Evolutionary conservation across 2,329 filamentous ascomycete species (phyloP), one percentile per base, ranked within the genome.

Genomic region (Hymenotorrendiella dingleyae): DNA sequence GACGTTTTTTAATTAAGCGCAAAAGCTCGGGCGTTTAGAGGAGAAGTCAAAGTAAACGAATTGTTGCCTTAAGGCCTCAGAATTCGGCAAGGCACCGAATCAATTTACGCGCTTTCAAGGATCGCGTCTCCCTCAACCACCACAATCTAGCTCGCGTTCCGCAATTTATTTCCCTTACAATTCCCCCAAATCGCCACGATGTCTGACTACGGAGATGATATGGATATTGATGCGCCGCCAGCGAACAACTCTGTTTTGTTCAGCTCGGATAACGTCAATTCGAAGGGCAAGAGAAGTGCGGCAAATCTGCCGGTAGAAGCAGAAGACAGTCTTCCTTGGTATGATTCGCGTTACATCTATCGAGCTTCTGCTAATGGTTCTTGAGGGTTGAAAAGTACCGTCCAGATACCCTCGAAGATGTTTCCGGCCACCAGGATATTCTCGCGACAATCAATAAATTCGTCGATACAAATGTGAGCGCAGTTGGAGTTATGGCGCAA

Each of bases 401-500:
- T 40, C 93, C 93, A 14, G 82, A 82, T 48, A 88, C 86, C 2
- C 78, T 98, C 34, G 80, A 84, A 54, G 93, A 98, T 65, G 93
- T 98, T 45, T 94, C 89, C 3, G 93, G 93, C 16, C 93, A 98
- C 65, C 86, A 96, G 62, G 93, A 98, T 66, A 97, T 98, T 60
- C 80, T 98, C 51, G 82, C 90, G 4, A 98, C 93, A 2, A 94
- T 98, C 69, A 96, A 96, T 73, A 93, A 90, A 64, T 98, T 98
- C 59, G 80, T 98, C 61, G 90, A 97, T 62, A 78, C 86, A 44
- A 97, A 98, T 67, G 77, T 80, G 65, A 22, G 65, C 40, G 23
- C 4, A 21, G 28, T 36, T 8, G 19, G 6, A 6, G 6, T n/a
- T n/a, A n/a, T n/a, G n/a, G n/a, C n/a, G n/a, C n/a, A n/a, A n/a